Conservation (phyloP, 2,329 filamentous ascomycete species). For the Sporothrix brunneoviolacea region DNA sequence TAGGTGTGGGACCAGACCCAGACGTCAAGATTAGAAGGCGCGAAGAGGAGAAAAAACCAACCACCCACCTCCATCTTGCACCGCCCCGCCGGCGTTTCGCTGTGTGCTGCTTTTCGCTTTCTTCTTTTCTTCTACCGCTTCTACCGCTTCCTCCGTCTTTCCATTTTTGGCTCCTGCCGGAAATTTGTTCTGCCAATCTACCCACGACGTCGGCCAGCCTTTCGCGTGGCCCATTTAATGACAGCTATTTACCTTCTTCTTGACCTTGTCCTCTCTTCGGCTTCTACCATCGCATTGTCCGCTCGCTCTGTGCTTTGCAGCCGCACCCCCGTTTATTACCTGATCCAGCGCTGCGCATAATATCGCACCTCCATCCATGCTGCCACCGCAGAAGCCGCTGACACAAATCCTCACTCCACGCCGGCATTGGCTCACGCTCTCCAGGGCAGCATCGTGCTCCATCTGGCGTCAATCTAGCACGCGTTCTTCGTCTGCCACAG, state of each 20-base stretch:
- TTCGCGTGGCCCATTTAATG: constrained; percentile 6
- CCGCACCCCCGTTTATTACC: neutral
- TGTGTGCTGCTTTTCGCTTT: neutral
- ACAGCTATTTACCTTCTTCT: neutral
- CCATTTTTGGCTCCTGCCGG: constrained; percentile 5
- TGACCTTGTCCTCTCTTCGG: neutral
- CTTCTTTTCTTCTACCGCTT: neutral
- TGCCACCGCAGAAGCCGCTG: neutral
- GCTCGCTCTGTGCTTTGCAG: neutral
- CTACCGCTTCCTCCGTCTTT: constrained; percentile 7
- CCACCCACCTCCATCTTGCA: neutral
- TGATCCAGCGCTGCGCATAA: constrained; percentile 3
- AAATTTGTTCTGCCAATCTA: constrained; percentile 1
- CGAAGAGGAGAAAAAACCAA: neutral
- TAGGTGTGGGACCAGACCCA: neutral
- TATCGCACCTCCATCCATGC: neutral
- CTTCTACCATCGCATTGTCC: neutral
- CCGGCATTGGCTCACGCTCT: constrained; percentile 2
- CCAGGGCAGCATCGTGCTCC: no score
- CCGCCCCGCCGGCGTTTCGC: neutral
- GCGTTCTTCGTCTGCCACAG: neutral
- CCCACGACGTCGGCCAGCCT: neutral
- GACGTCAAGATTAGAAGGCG: constrained; percentile 1
- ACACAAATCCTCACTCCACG: neutral
- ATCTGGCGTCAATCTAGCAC: no score